phyloP scores from a whole-genome alignment of 192 early-diverging fungal species.

The Gigaspora rosea region DNA sequence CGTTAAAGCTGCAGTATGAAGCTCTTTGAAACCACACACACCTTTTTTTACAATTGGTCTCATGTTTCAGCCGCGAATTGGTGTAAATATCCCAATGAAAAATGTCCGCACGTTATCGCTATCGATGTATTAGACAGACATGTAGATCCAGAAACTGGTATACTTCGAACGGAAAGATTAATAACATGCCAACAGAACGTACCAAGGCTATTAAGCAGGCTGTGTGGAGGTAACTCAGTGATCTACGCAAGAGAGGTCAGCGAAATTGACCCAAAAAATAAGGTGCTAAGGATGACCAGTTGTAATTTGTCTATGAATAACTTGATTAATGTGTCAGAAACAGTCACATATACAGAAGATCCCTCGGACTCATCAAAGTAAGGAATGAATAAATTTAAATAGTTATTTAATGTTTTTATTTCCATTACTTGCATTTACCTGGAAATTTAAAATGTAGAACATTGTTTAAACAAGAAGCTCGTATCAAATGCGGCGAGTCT shows the following conservation, averaged over 20 bases:
- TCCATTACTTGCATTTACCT: too few species aligned
- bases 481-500: conserved; percentile 76
- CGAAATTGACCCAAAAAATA: conserved; percentile 76
- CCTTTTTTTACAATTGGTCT: conserved; percentile 81
- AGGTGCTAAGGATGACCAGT: conserved; percentile 74
- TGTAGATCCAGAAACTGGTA: conserved; percentile 79
- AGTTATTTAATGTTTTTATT: too few species aligned
- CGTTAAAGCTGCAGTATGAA: conserved; percentile 81
- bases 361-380: conserved; percentile 53
- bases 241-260: conserved; percentile 92
- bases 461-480: conserved; percentile 80
- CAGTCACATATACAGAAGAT: conserved; percentile 74
- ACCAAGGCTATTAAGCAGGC: conserved; percentile 70
- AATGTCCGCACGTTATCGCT: conserved; percentile 86
- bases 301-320: conserved; percentile 86
- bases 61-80: conserved; percentile 86
- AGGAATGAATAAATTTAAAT: too few species aligned
- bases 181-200: conserved; percentile 85
- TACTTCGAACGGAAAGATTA: conserved; percentile 90
- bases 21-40: conserved; percentile 79
- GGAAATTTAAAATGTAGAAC: too few species aligned
- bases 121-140: conserved; percentile 86
- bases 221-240: conserved; percentile 66
- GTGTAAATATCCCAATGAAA: conserved; percentile 97
- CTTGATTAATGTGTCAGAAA: conserved; percentile 83